Conservation (phyloP, 2,329 filamentous ascomycete species). For the Stemphylium beticola region DNA sequence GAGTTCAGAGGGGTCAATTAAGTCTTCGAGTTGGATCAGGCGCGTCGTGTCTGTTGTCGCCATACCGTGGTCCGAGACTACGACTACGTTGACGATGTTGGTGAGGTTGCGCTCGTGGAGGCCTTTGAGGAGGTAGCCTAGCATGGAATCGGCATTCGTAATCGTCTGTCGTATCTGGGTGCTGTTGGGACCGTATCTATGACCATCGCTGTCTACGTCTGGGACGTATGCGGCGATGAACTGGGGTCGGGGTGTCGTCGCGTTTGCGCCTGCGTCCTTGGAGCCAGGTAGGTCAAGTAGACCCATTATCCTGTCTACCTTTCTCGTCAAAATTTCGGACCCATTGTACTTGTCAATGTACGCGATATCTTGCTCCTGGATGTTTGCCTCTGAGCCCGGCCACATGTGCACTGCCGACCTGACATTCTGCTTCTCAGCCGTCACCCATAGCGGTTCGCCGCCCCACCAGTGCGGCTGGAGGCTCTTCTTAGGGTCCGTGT, state of each 20-base stretch:
- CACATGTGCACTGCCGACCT: conserved; percentile 94
- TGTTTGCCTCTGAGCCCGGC: conserved; percentile 92
- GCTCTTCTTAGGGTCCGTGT: conserved; percentile 76
- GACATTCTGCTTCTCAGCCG: conserved; percentile 82
- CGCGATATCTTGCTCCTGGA: conserved; percentile 74
- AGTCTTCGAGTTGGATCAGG: conserved; percentile 86
- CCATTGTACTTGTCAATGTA: conserved; percentile 87
- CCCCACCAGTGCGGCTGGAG: conserved; percentile 93
- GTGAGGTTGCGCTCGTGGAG: conserved; percentile 84
- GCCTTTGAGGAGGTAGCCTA: conserved; percentile 76
- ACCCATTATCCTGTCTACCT: conserved; percentile 80
- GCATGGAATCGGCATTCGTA: conserved; percentile 78
- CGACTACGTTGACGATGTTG: conserved; percentile 85
- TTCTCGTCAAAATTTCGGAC: conserved; percentile 73
- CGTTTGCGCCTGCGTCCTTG: conserved; percentile 61
- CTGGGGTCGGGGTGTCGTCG: conserved; percentile 72
- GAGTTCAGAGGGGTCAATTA: conserved; percentile 78
- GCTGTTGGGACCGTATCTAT: conserved; percentile 90
- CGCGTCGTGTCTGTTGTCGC: conserved; percentile 84
- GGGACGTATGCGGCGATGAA: conserved; percentile 95
- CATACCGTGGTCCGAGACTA: conserved; percentile 99
- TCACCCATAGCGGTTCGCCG: conserved; percentile 92
- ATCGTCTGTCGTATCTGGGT: conserved; percentile 87
- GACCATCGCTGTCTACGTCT: conserved; percentile 85
- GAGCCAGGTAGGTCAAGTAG: conserved; percentile 82